Evolutionary conservation across 352 stramenopile genomes (phyloP).

Genomic region (Globisporangium sylvaticum): DNA sequence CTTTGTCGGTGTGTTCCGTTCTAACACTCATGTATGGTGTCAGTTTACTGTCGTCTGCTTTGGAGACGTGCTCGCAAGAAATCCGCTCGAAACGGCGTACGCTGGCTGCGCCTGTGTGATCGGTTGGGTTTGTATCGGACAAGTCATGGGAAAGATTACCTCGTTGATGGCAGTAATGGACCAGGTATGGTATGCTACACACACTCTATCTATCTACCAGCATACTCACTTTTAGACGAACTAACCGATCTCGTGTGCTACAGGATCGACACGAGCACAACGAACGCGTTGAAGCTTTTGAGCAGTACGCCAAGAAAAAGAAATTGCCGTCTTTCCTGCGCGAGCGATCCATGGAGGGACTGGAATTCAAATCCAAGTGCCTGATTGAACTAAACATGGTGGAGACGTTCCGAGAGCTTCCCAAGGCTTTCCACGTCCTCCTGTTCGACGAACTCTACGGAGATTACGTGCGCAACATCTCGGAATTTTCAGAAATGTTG

Average conservation of each 20-base stretch:
- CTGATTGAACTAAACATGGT: slow-evolving; percentile 14
- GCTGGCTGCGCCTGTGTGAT: slow-evolving; percentile 17
- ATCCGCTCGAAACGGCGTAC: slow-evolving; percentile 20
- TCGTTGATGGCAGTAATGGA: slow-evolving; percentile 24
- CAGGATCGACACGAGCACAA: slow-evolving; percentile 20
- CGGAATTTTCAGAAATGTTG: slow-evolving; percentile 16
- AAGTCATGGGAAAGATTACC: slow-evolving; percentile 25
- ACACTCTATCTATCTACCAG: background rate
- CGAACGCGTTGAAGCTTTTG: slow-evolving; percentile 25
- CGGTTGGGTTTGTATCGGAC: slow-evolving; percentile 25
- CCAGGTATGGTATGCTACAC: slow-evolving; percentile 11
- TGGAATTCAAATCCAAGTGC: slow-evolving; percentile 22
- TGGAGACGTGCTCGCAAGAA: slow-evolving; percentile 19
- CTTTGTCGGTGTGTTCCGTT: background rate
- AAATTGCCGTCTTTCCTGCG: slow-evolving; percentile 19
- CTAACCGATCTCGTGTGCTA: background rate
- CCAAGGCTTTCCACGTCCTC: slow-evolving; percentile 12
- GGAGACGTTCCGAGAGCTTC: slow-evolving; percentile 20
- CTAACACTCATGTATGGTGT: background rate
- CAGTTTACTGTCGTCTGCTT: slow-evolving; percentile 31
- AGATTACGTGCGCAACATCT: slow-evolving; percentile 10
- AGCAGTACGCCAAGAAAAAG: slow-evolving; percentile 24
- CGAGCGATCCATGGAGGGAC: slow-evolving; percentile 18
- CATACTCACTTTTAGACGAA: background rate
- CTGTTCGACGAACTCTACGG: slow-evolving; percentile 28